These are phyloP conservation scores for Gaeumannomyces sp. DNA, from an alignment of 2,329 filamentous ascomycete genomes.

Conservation along the genomic window DNA sequence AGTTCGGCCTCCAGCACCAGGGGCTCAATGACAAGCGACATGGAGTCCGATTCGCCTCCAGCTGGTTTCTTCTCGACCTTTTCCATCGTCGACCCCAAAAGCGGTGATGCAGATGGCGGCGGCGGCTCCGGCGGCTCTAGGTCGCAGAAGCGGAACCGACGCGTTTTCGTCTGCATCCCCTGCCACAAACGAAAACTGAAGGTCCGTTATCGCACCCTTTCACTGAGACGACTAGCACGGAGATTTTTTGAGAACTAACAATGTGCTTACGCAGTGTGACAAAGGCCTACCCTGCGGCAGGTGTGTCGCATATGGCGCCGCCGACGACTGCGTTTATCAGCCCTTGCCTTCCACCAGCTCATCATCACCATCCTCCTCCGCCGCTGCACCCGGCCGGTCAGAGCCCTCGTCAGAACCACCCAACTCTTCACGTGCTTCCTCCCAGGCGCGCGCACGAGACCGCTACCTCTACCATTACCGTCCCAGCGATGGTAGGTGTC, in stretches of 20 bases:
- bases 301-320: conserved; percentile 18
- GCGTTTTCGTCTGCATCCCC: conserved; percentile 24
- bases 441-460: conserved; percentile 1
- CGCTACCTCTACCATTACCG: conserved; percentile 8
- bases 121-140: conserved; percentile 11
- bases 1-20: background rate
- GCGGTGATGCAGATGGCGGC: conserved; percentile 6
- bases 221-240: background rate
- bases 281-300: conserved; percentile 21
- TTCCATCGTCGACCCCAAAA: conserved; percentile 21
- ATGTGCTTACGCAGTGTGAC: conserved; percentile 15
- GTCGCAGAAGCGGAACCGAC: conserved; percentile 22
- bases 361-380: conserved; percentile 10
- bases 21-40: conserved; percentile 4
- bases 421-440: conserved; percentile 6
- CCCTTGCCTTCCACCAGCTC: conserved; percentile 11
- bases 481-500: conserved; percentile 10
- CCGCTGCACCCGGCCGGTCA: background rate
- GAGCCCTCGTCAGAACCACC: conserved; percentile 2
- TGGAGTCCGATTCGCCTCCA: conserved; percentile 12
- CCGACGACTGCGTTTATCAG: conserved; percentile 22
- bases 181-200: conserved; percentile 23
- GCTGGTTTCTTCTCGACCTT: conserved; percentile 24
- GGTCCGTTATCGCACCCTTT: background rate
- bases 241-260: background rate